Evolutionary conservation across 257 asterid genomes (phyloP).

Genomic region (Solanum etuberosum): DNA sequence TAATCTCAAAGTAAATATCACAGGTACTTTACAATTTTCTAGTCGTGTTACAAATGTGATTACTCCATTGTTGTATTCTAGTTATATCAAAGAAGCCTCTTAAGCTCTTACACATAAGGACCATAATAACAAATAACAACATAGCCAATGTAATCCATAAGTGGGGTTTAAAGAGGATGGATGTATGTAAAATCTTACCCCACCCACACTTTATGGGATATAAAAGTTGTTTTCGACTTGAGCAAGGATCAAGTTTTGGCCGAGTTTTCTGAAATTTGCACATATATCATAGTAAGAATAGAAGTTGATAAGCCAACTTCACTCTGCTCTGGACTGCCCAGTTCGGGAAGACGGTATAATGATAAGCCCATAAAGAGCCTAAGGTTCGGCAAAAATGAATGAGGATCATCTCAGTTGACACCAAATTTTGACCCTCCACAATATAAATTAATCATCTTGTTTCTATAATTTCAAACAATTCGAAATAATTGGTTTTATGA

Average conservation of each 20-base stretch:
- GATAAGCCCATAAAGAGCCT: conserved; percentile 24
- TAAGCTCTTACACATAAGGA: neutral
- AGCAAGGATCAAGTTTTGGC: neutral
- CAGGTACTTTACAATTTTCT: too few relatives aligned
- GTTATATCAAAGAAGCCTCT: neutral
- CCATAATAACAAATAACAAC: neutral
- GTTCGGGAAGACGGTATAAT: conserved; percentile 23
- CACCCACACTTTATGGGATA: too few relatives aligned
- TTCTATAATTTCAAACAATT: too few relatives aligned
- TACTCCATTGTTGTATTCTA: neutral
- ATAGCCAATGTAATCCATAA: neutral
- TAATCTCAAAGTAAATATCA: too few relatives aligned
- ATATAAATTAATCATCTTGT: too few relatives aligned
- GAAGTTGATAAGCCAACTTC: neutral
- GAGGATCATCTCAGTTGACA: conserved; percentile 8
- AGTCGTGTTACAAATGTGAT: neutral
- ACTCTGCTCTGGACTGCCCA: conserved; percentile 24
- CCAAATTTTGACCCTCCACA: too few relatives aligned
- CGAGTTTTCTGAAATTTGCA: neutral
- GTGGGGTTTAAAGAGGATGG: neutral
- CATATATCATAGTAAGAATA: neutral
- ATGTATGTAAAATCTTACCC: too few relatives aligned
- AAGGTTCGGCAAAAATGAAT: conserved; percentile 25
- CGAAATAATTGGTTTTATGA: too few relatives aligned
- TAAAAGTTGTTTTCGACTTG: neutral